Base-by-base conservation (phyloP, 768 basidiomycete genomes). In the Podaxis mareebaensis region DNA sequence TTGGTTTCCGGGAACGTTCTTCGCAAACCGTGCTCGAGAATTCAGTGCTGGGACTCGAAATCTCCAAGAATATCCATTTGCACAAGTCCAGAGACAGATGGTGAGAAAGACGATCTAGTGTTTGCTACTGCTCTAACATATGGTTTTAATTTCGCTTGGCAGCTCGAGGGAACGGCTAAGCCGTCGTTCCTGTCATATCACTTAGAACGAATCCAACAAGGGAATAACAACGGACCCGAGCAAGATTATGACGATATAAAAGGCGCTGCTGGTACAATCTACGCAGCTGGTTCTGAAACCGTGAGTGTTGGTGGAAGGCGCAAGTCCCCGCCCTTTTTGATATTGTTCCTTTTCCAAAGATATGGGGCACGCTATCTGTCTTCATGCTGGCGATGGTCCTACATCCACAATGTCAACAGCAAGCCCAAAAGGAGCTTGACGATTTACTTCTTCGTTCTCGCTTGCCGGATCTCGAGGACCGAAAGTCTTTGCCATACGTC, bases 181-280 rank as follows among this genome's bases (percentile, higher is more conserved):
- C 48, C 48, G 3, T 49, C 48, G 4, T 49, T 49, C 12, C 24
- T 49, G 20, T 49, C 48, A 22, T 24, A 49, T 26, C 48, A 49
- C 24, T 4, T 49, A 3, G 48, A 26, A 20, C 48, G 48, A 17
- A 17, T 49, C 24, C 48, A 49, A 10, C 48, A 26, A 22, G 24
- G n/a, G 24, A 5, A 8, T 11, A 17, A 44, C 15, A n/a, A 44
- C 4, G 17, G n/a, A n/a, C 10, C 24, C 11, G n/a, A 22, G 11
- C 22, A 26, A 13, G 48, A 49, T 4, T 22, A 20, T 7, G 51
- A 66, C 53, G 81, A 79, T 20, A 69, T 66, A 20, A 87, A 88
- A 64, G 89, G 89, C 87, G 85, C 88, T 1, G 91, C 91, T n/a
- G 91, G 91, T 72, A 90, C 90, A 36, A 91, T 92, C 91, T 89